phyloP scores from a whole-genome alignment of 1,139 yeast species.

The Lodderomyces metapsilosis region DNA sequence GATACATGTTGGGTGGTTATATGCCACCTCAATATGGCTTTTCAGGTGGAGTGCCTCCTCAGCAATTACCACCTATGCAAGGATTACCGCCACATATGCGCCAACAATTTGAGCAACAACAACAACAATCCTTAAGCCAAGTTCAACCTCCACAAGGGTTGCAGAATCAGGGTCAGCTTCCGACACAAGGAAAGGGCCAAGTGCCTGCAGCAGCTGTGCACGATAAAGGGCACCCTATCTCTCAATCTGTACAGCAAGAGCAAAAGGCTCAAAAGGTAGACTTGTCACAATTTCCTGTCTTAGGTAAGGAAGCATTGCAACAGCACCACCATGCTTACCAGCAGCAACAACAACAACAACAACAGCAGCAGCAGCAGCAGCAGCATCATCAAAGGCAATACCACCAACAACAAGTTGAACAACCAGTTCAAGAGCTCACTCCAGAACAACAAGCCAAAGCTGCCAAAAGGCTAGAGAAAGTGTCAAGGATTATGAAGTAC shows the following conservation, averaged over 20 bases:
- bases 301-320: constrained; percentile 38
- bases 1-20: constrained; percentile 41
- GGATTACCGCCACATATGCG: constrained; percentile 14
- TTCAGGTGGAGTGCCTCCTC: constrained; percentile 24
- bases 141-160: constrained; percentile 3
- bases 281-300: constrained; percentile 50
- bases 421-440: constrained; percentile 30
- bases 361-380: constrained; percentile 13
- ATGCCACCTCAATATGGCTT: constrained; percentile 44
- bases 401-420: constrained; percentile 14
- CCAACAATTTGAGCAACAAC: constrained; percentile 16
- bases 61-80: constrained; percentile 23
- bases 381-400: constrained; percentile 19
- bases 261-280: constrained; percentile 28
- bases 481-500: constrained; percentile 73
- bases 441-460: constrained; percentile 54
- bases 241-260: constrained; percentile 6
- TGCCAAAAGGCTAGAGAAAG: constrained; percentile 74
- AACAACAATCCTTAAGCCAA: constrained; percentile 13
- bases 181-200: neutral
- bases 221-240: neutral
- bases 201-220: neutral
- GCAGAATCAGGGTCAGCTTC: constrained; percentile 4
- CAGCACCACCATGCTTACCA: constrained; percentile 15
- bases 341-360: constrained; percentile 12